Percentiles rank a stretch among this genome's conserved stretches.
Evolutionary conservation across 1,139 yeast genomes (phyloP).

Genomic region (Hyphopichia wangnamkhiaoensis): DNA sequence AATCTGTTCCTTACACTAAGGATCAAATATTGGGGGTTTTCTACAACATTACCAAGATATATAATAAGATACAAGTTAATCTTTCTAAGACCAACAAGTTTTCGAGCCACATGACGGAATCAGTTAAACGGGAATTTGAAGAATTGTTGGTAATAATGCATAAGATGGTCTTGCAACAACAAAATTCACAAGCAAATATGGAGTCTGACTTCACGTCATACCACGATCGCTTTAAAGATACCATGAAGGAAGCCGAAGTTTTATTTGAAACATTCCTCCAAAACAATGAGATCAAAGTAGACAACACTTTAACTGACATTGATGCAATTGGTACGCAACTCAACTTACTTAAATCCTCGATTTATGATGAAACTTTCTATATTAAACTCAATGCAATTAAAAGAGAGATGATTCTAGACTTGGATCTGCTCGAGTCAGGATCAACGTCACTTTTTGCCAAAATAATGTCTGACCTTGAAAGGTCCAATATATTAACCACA

Average conservation of each 20-base stretch:
- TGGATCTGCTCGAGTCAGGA: neutral
- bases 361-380: neutral
- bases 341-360: neutral
- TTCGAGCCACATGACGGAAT: constrained; percentile 12
- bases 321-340: constrained; percentile 4
- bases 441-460: neutral
- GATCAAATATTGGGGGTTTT: constrained; percentile 50
- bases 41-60: constrained; percentile 44
- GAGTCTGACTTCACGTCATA: constrained; percentile 8
- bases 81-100: constrained; percentile 14
- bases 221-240: neutral
- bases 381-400: neutral
- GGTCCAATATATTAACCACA: neutral
- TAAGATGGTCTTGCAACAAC: neutral
- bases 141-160: constrained; percentile 2
- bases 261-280: too few relatives aligned
- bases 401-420: neutral
- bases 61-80: constrained; percentile 21
- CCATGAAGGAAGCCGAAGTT: neutral
- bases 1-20: constrained; percentile 52
- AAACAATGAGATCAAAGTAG: neutral
- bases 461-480: neutral
- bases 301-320: constrained; percentile 3
- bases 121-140: constrained; percentile 11
- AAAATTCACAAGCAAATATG: neutral